Evolutionary conservation across 805 yeast genomes (phyloP), one percentile per base, ranked within the genome.

Genomic region (Wickerhamiella azymoides): DNA sequence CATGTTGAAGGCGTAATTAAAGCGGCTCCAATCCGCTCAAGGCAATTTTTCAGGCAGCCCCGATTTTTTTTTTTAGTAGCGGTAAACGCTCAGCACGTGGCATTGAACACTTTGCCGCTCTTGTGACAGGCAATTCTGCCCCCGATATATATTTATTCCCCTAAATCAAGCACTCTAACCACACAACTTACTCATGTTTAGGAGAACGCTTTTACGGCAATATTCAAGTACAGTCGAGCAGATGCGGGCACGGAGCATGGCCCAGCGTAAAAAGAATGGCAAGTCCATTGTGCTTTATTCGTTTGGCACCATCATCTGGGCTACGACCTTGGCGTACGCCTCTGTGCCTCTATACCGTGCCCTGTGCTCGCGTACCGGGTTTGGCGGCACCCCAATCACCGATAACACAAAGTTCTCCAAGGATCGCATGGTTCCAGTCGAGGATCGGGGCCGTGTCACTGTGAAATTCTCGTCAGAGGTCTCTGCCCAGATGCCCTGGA

Each of bases 301-400:
- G 7, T 24, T 49, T n/a, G 48, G 54, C 5, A 14, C 48, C 36
- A 48, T 56, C 10, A 36, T 54, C 14, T 45, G 50, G 38, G 52
- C 52, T 11, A 50, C 67, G 80, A 11, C 67, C 75, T 67, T 89
- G 5, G 73, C 94, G 0, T 92, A 85, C 63, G 83, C 86, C 9
- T 84, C 96, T 1, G 98, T 92, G 16, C 97, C 97, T 4, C 65
- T 92, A 6, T 92, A 92, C 62, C 69, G 96, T 53, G 85, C 88
- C 8, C 71, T 92, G 26, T 92, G 98, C 68, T 84, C 88, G 55
- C 74, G 93, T 62, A 88, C 96, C 0, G 98, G 98, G 0, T 92
- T 82, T 74, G 96, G 89, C 42, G 98, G 98, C 36, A 79, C 81
- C 8, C 97, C 97, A 10, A 81, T 88, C 55, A 88, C 96, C 0